Percentiles rank a stretch among this genome's conserved stretches.
Evolutionary conservation across 345 rosid genomes (phyloP).

Genomic region (Populus euphratica): DNA sequence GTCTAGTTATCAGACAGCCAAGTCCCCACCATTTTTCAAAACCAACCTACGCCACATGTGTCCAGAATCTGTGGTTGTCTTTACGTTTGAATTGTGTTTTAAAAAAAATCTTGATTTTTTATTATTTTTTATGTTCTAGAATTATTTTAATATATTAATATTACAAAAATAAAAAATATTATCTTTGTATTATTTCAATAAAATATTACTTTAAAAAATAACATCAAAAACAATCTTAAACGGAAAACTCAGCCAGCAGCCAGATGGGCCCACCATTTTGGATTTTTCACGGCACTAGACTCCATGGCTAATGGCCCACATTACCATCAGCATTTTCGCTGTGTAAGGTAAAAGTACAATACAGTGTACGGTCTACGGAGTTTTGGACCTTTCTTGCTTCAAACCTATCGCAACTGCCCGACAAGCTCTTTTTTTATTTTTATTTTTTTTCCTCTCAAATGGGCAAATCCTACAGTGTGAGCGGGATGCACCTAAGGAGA

Average conservation of each 20-base stretch:
- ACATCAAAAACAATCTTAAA: too few species aligned
- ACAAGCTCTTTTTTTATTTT: not conserved
- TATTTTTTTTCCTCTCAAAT: not conserved
- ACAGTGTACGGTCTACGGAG: slow-evolving; percentile 4
- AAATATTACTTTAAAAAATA: too few species aligned
- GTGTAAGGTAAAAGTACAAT: slow-evolving; percentile 2
- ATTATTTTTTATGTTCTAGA: too few species aligned
- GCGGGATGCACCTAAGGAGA: not conserved
- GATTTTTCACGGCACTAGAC: not conserved
- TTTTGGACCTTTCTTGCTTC: not conserved
- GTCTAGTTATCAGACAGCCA: too few species aligned
- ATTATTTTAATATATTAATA: too few species aligned
- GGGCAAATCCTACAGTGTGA: not conserved
- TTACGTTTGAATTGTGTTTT: too few species aligned
- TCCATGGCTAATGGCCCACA: not conserved
- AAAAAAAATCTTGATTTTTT: too few species aligned
- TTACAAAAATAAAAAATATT: too few species aligned
- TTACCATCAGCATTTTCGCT: too few species aligned
- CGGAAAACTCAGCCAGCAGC: too few species aligned
- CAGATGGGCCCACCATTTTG: not conserved
- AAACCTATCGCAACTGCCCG: not conserved
- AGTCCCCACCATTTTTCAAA: not conserved
- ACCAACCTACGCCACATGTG: not conserved
- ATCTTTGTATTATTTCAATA: too few species aligned
- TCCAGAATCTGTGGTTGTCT: too few species aligned